Conservation (phyloP, 495 filamentous ascomycete genomes). For the Penicillium cinerascens region DNA sequence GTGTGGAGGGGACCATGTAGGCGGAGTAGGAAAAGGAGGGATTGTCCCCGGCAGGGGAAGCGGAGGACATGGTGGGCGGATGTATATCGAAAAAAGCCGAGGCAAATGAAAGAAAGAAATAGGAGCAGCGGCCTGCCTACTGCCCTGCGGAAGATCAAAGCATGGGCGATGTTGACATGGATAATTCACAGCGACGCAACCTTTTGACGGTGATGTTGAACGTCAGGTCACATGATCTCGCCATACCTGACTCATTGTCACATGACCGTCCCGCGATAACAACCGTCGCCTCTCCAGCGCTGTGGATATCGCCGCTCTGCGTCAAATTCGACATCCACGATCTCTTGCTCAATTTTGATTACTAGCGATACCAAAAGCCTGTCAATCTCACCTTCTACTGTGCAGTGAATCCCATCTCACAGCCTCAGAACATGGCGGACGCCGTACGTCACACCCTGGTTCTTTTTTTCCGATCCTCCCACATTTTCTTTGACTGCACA, state of each 20-base stretch:
- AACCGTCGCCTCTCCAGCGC: slow-evolving; percentile 29
- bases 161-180: slow-evolving; percentile 14
- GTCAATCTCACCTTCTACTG: slow-evolving; percentile 4
- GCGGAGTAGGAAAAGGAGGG: slow-evolving; percentile 43
- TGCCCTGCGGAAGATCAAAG: slow-evolving; percentile 25
- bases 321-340: slow-evolving; percentile 21
- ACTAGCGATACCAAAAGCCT: background rate
- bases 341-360: slow-evolving; percentile 4
- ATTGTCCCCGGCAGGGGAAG: slow-evolving; percentile 33
- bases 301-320: slow-evolving; percentile 19
- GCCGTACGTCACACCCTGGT: slow-evolving; percentile 52
- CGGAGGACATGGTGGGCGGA: slow-evolving; percentile 26
- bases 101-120: slow-evolving; percentile 4
- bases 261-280: slow-evolving; percentile 38
- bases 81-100: slow-evolving; percentile 9
- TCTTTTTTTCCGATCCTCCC: slow-evolving; percentile 42
- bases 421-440: slow-evolving; percentile 37
- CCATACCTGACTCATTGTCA: slow-evolving; percentile 24
- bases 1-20: slow-evolving; percentile 38
- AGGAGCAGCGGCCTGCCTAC: slow-evolving; percentile 43
- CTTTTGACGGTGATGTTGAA: slow-evolving; percentile 6
- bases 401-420: slow-evolving; percentile 16
- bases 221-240: slow-evolving; percentile 14
- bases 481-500: slow-evolving; percentile 41
- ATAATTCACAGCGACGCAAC: background rate